Base-by-base conservation (phyloP, 108 stramenopile species). In the Chaetoceros tenuissimus region DNA sequence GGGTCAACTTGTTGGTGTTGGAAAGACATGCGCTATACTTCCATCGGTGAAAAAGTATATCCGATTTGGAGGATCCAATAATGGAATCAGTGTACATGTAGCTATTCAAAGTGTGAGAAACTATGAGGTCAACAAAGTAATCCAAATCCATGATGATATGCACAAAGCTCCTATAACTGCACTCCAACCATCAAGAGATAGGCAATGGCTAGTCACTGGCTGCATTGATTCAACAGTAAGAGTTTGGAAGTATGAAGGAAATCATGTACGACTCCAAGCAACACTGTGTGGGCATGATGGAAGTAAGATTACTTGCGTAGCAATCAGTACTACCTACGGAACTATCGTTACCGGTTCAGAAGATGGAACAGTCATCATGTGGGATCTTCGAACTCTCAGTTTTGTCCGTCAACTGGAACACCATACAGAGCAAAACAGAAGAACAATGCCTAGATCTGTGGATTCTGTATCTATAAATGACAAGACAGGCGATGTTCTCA, bases 101-200 rank as follows among this genome's bases (percentile, higher is more conserved):
- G 82, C 84, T 13, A 61, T 82, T 16, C 28, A 69, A n/a, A 69
- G 77, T 13, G 68, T 71, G 3, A 78, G 92, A 5, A 59, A 84
- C 46, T 62, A 89, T 23, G 91, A 92, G 46, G 62, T 80, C 19
- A 92, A 95, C 59, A 85, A 91, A 54, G 69, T 93, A 27, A 46
- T 96, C 55, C 87, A 83, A 62, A 72, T 90, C 49, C 97, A 98
- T 67, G 94, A 96, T 66, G 82, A 76, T 28, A 68, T 98, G 79
- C 97, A 98, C 62, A 53, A 82, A 28, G 71, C 79, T 17, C 79
- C 93, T 2, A 74, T 98, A 3, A 89, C 77, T 55, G 75, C 81
- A 8, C 77, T 81, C 5, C 87, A 87, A 50, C 74, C 74, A 53
- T 82, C 87, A 20, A 47, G 72, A 30, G 83, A 94, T 67, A 89